phyloP scores from a whole-genome alignment of 371 early-diverging fungal genomes.

The Syncephalis plumigaleata region DNA sequence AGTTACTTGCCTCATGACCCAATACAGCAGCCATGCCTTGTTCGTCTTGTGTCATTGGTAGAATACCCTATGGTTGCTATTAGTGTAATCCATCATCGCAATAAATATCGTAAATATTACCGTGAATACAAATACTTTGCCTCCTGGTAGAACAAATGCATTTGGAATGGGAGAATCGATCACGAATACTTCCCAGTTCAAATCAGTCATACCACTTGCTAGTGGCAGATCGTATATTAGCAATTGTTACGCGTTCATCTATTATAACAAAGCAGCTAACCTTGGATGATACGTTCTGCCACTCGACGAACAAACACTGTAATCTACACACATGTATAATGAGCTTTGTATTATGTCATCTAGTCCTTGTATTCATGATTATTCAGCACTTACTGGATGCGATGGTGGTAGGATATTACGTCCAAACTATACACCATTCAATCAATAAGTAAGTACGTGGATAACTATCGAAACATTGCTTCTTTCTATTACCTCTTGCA shows the following conservation, averaged over 20 bases:
- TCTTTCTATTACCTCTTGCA: constrained; percentile 15
- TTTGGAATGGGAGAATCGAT: constrained; percentile 63
- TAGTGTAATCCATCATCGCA: not conserved
- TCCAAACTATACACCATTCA: not conserved
- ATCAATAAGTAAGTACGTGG: not conserved
- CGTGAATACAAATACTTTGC: constrained; percentile 38
- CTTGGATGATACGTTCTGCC: not conserved
- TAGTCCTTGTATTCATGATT: not conserved
- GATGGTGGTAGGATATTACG: not conserved
- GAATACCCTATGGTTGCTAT: constrained; percentile 30
- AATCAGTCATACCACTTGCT: constrained; percentile 7
- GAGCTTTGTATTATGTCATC: not conserved
- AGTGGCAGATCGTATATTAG: not conserved
- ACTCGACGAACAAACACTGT: not conserved
- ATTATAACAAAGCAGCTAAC: not conserved
- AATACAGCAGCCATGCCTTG: constrained; percentile 86
- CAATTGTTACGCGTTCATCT: not conserved
- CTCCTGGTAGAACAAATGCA: constrained; percentile 88
- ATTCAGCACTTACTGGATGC: not conserved
- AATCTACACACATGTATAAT: not conserved
- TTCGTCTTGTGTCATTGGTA: constrained; percentile 63
- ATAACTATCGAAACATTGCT: not conserved
- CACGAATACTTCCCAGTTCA: constrained; percentile 68
- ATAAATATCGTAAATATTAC: not conserved
- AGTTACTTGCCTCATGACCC: constrained; percentile 50